Conservation (phyloP, 2,329 filamentous ascomycete species). For the Fusarium burgessii region DNA sequence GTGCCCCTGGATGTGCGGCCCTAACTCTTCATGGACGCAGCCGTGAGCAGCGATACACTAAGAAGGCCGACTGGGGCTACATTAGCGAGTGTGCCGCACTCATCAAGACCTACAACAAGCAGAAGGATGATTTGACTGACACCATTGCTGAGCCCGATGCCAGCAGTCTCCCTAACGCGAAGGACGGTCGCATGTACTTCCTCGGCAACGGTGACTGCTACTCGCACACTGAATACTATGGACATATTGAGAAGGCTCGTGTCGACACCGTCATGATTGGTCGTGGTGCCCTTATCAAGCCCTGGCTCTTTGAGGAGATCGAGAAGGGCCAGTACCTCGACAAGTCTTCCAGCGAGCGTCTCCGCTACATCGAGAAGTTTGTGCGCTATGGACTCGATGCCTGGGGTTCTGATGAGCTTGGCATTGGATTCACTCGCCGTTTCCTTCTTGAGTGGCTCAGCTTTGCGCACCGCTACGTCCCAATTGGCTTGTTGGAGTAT, state of each 20-base stretch:
- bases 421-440: slow-evolving; percentile 87
- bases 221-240: slow-evolving; percentile 88
- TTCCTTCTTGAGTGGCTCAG: slow-evolving; percentile 97
- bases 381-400: slow-evolving; percentile 89
- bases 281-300: slow-evolving; percentile 96
- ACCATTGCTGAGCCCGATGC: slow-evolving; percentile 82
- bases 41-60: slow-evolving; percentile 93
- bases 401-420: slow-evolving; percentile 96
- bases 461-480: slow-evolving; percentile 92
- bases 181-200: slow-evolving; percentile 83
- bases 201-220: slow-evolving; percentile 97
- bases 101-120: slow-evolving; percentile 81
- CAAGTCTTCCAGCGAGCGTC: slow-evolving; percentile 89
- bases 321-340: slow-evolving; percentile 92
- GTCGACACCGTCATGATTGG: slow-evolving; percentile 98
- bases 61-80: slow-evolving; percentile 93
- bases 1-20: slow-evolving; percentile 89
- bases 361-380: slow-evolving; percentile 89
- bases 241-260: slow-evolving; percentile 78
- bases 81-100: slow-evolving; percentile 90
- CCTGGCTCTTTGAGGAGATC: slow-evolving; percentile 99
- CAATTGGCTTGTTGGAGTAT: slow-evolving; percentile 87
- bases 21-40: slow-evolving; percentile 94
- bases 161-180: slow-evolving; percentile 75
- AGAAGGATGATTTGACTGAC: slow-evolving; percentile 75